Conservation (phyloP, 768 basidiomycete genomes). For the Calocybe indica region DNA sequence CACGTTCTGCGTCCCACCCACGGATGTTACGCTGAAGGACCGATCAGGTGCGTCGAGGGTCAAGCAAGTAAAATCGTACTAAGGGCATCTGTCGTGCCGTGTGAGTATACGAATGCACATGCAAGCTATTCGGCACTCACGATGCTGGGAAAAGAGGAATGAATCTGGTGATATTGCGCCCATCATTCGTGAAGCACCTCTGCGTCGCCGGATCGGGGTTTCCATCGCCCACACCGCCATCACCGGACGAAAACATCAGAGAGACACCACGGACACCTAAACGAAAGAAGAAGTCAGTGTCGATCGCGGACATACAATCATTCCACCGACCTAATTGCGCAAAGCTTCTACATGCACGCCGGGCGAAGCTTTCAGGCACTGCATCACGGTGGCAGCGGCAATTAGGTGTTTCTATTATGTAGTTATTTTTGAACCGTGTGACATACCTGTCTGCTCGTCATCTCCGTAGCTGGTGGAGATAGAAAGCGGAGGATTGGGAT, state of each 20-base stretch:
- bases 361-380: slow-evolving; percentile 53
- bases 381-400: neutral
- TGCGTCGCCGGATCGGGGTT: slow-evolving; percentile 43
- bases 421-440: neutral
- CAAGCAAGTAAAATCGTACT: slow-evolving; percentile 23
- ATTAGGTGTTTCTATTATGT: no score
- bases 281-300: neutral
- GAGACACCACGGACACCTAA: slow-evolving; percentile 59
- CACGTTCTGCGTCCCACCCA: slow-evolving; percentile 51
- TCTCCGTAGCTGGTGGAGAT: slow-evolving; percentile 70
- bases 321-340: slow-evolving; percentile 47
- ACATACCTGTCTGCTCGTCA: slow-evolving; percentile 53
- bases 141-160: slow-evolving; percentile 55
- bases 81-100: slow-evolving; percentile 28
- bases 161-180: slow-evolving; percentile 46
- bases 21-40: slow-evolving; percentile 52
- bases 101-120: no score
- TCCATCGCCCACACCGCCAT: slow-evolving; percentile 61
- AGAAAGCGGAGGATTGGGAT: slow-evolving; percentile 41
- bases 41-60: neutral
- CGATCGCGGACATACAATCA: neutral
- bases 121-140: slow-evolving; percentile 11
- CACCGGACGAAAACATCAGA: slow-evolving; percentile 58
- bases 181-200: slow-evolving; percentile 52
- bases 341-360: slow-evolving; percentile 47